Percentiles rank a stretch among this genome's conserved stretches.
Evolutionary conservation across 1,139 yeast genomes (phyloP).

Genomic region (Zygotorulaspora mrakii): DNA sequence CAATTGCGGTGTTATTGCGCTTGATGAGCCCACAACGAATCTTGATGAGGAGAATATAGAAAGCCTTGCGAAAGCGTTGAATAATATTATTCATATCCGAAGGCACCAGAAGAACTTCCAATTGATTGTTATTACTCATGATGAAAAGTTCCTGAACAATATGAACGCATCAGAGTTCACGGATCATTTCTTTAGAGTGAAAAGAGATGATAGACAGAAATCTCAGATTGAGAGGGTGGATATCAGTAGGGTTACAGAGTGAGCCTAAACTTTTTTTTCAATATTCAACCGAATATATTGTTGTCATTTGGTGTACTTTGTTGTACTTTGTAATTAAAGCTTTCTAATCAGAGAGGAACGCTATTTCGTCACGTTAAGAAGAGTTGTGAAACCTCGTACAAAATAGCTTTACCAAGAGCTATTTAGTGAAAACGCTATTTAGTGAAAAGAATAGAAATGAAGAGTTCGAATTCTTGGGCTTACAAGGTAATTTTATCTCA

Average conservation of each 20-base stretch:
- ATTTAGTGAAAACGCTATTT: no score
- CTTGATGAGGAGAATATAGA: slow-evolving; percentile 87
- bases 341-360: no score
- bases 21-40: slow-evolving; percentile 98
- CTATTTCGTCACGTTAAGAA: no score
- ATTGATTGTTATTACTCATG: slow-evolving; percentile 91
- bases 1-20: slow-evolving; percentile 90
- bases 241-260: slow-evolving; percentile 39
- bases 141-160: slow-evolving; percentile 79
- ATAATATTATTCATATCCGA: slow-evolving; percentile 70
- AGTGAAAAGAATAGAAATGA: no score
- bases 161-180: slow-evolving; percentile 84
- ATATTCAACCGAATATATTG: not conserved
- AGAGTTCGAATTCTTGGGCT: no score
- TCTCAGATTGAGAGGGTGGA: slow-evolving; percentile 63
- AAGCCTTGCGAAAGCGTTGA: slow-evolving; percentile 77
- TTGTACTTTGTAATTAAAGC: no score
- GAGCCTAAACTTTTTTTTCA: slow-evolving; percentile 1
- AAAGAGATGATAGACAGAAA: slow-evolving; percentile 74
- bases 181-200: slow-evolving; percentile 82
- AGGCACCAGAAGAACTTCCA: slow-evolving; percentile 84
- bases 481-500: no score
- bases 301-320: no score
- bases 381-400: no score
- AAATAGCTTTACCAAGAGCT: no score